Percentiles rank a stretch among this genome's conserved stretches.
These are phyloP conservation scores for Blepharisma stoltei DNA, from an alignment of 73 alveolate genomes.

Conservation along the genomic window DNA sequence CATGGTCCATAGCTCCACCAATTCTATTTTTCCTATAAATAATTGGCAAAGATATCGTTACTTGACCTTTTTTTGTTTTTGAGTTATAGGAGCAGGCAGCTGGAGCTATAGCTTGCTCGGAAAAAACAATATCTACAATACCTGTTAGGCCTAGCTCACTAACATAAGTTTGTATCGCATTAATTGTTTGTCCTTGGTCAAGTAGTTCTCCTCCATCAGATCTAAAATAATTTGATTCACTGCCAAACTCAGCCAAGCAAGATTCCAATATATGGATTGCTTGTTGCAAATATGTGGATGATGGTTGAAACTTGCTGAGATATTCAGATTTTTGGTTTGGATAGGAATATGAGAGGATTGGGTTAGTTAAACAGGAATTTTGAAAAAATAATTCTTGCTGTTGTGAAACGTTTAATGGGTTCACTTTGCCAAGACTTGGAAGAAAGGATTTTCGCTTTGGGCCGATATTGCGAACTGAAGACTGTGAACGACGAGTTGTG, in stretches of 20 bases:
- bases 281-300: conserved; percentile 40
- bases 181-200: conserved; percentile 59
- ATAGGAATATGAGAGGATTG: conserved; percentile 64
- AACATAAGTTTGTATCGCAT: conserved; percentile 49
- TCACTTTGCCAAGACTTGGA: not conserved
- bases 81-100: conserved; percentile 56
- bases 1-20: conserved; percentile 76
- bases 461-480: no score
- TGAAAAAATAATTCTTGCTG: conserved; percentile 67
- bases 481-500: no score
- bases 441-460: not conserved
- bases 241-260: conserved; percentile 56
- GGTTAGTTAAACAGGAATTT: conserved; percentile 55
- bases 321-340: conserved; percentile 27
- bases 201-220: conserved; percentile 69
- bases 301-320: conserved; percentile 43
- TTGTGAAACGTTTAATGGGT: conserved; percentile 53
- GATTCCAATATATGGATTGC: conserved; percentile 63
- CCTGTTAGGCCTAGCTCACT: conserved; percentile 51
- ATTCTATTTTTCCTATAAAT: conserved; percentile 69
- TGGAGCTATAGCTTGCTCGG: conserved; percentile 66
- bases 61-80: conserved; percentile 52
- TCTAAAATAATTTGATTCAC: conserved; percentile 53
- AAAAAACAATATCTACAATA: conserved; percentile 41
- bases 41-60: conserved; percentile 72